These are phyloP conservation scores for Graphiopsis chlorocephala DNA, from an alignment of 2,329 filamentous ascomycete genomes.

Conservation along the genomic window DNA sequence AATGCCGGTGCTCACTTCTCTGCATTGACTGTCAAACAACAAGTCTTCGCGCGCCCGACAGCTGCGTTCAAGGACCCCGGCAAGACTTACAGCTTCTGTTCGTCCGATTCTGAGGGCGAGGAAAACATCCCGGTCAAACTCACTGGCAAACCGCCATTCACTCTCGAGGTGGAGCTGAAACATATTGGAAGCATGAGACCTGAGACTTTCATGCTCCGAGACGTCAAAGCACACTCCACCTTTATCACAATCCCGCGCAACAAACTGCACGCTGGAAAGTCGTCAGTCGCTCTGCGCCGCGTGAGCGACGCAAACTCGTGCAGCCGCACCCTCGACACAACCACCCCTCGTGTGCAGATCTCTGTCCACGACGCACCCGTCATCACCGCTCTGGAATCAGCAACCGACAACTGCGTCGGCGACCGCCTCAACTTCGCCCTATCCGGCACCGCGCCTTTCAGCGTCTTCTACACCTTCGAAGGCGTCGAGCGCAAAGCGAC, in stretches of 20 bases:
- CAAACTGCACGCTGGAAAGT: constrained; percentile 82
- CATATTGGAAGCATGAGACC: constrained; percentile 78
- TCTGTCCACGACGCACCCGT: constrained; percentile 90
- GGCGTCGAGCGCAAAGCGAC: constrained; percentile 74
- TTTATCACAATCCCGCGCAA: constrained; percentile 79
- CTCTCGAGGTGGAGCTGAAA: constrained; percentile 87
- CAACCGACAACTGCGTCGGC: constrained; percentile 88
- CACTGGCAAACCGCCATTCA: constrained; percentile 81
- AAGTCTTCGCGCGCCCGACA: constrained; percentile 77
- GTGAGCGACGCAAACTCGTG: constrained; percentile 86
- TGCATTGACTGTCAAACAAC: constrained; percentile 72
- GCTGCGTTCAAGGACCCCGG: constrained; percentile 81
- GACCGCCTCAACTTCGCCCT: constrained; percentile 91
- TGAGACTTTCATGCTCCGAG: constrained; percentile 76
- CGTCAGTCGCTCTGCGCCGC: constrained; percentile 83
- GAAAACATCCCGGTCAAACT: constrained; percentile 86
- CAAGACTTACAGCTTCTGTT: constrained; percentile 93
- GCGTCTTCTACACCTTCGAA: constrained; percentile 88
- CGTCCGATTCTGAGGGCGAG: constrained; percentile 72
- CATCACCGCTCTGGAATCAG: constrained; percentile 81
- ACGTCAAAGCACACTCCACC: constrained; percentile 59
- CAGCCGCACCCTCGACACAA: constrained; percentile 67
- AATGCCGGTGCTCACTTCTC: constrained; percentile 64
- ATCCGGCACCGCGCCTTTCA: constrained; percentile 86
- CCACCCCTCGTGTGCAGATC: constrained; percentile 75